Base-by-base conservation (phyloP, 306 rosid species). In the Spatholobus suberectus region DNA sequence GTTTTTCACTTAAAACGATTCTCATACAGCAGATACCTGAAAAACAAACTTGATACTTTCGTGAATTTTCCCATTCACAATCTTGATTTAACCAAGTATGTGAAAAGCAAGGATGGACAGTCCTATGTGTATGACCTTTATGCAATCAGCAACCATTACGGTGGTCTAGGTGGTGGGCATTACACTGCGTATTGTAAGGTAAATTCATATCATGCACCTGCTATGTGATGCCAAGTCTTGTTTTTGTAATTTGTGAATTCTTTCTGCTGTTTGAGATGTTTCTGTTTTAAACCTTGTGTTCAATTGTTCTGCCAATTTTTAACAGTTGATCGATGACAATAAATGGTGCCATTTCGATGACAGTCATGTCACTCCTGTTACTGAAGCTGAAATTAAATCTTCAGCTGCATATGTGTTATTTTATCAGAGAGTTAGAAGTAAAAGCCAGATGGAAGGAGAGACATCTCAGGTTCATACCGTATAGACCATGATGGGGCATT, bases 161-260 rank as follows among this genome's bases (percentile, higher is more conserved):
- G 99, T 24, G 98, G 98, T 85, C 90, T 96, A 44, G 99, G 98
- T 24, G 97, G 99, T 32, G 99, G 99, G 72, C 99, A 96, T 86
- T 94, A 96, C 89, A 91, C 99, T 79, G 99, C 99, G 4, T 94
- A 94, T 76, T 93, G 94, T 1, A 94, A 96, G 98, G 99, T 94
- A 70, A 71, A 7, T 43, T 83, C 21, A 15, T 54, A 46, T 69
- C 61, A 9, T 68, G 75, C 14, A 63, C 7, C 63, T 18, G 73
- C 26, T 62, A n/a, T n/a, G 63, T 24, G 71, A 29, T 78, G 62
- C 80, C 55, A 26, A 35, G 15, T 54, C 44, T 63, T 65, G 41
- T 57, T 62, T 34, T 76, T 62, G 21, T 65, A 73, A 57, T 20
- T 54, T 76, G 49, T 73, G 72, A 54, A 55, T 63, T 75, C 15